Evolutionary conservation across 2,329 filamentous ascomycete species (phyloP).

Genomic region (Stemphylium vesicarium): DNA sequence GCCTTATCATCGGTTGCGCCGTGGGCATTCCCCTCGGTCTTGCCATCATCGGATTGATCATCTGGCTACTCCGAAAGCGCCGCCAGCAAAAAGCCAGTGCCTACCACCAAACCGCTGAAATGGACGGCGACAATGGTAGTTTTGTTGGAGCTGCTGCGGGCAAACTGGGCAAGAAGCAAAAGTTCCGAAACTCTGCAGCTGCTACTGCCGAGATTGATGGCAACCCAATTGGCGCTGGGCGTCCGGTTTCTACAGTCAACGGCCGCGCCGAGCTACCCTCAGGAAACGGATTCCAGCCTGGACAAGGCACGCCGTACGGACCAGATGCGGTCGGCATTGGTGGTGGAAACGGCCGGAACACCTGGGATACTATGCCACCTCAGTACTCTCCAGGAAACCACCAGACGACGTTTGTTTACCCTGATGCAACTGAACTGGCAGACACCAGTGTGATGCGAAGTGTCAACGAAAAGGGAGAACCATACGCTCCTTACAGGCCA

Average conservation of each 20-base stretch:
- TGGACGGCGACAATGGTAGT: slow-evolving; percentile 21
- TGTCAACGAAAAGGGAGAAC: slow-evolving; percentile 17
- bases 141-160: slow-evolving; percentile 34
- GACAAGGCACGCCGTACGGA: slow-evolving; percentile 28
- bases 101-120: slow-evolving; percentile 25
- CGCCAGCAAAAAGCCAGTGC: slow-evolving; percentile 26
- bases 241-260: slow-evolving; percentile 34
- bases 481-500: slow-evolving; percentile 39
- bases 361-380: slow-evolving; percentile 39
- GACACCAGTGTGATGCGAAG: slow-evolving; percentile 25
- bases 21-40: slow-evolving; percentile 46
- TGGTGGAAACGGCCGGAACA: slow-evolving; percentile 32
- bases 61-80: slow-evolving; percentile 44
- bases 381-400: slow-evolving; percentile 37
- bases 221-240: slow-evolving; percentile 36
- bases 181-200: slow-evolving; percentile 20
- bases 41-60: slow-evolving; percentile 36
- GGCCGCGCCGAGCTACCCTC: slow-evolving; percentile 41
- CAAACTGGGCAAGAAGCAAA: slow-evolving; percentile 30
- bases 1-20: slow-evolving; percentile 44
- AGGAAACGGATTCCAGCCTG: slow-evolving; percentile 35
- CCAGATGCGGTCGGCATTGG: slow-evolving; percentile 42
- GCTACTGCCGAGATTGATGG: slow-evolving; percentile 38
- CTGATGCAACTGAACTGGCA: slow-evolving; percentile 21
- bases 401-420: slow-evolving; percentile 14